These are phyloP conservation scores for Coniochaeta hoffmannii DNA, from an alignment of 2,329 filamentous ascomycete species.

Conservation along the genomic window DNA sequence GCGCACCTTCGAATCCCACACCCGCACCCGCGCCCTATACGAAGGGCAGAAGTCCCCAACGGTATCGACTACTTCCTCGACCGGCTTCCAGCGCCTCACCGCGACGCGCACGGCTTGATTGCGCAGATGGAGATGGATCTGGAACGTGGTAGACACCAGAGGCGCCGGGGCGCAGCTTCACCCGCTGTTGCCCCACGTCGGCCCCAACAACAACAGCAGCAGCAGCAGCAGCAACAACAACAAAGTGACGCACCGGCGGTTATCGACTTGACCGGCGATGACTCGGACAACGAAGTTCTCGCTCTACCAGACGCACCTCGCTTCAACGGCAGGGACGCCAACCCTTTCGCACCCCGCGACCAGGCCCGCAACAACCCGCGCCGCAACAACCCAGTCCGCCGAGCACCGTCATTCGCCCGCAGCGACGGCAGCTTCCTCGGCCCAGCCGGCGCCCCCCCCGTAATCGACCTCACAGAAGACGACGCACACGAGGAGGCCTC, in stretches of 20 bases:
- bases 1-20: not conserved
- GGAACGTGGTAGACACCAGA: not conserved
- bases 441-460: constrained; percentile 15
- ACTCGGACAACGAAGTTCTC: constrained; percentile 34
- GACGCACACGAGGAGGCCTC: constrained; percentile 29
- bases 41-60: not conserved
- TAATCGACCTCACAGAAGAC: constrained; percentile 45
- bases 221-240: no score
- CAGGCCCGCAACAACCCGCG: not conserved
- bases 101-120: not conserved
- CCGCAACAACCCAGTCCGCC: constrained; percentile 12
- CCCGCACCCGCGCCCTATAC: not conserved
- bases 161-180: not conserved
- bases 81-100: not conserved
- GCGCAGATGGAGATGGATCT: constrained; percentile 1
- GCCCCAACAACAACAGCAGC: no score
- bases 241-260: constrained; percentile 22
- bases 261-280: constrained; percentile 44
- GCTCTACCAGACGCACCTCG: constrained; percentile 1
- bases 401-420: constrained; percentile 33
- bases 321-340: not conserved
- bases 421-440: constrained; percentile 36
- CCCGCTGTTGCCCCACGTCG: not conserved
- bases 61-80: not conserved
- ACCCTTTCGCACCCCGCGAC: constrained; percentile 3